phyloP scores from a whole-genome alignment of 116 monocot species.

The Thalassia testudinum region DNA sequence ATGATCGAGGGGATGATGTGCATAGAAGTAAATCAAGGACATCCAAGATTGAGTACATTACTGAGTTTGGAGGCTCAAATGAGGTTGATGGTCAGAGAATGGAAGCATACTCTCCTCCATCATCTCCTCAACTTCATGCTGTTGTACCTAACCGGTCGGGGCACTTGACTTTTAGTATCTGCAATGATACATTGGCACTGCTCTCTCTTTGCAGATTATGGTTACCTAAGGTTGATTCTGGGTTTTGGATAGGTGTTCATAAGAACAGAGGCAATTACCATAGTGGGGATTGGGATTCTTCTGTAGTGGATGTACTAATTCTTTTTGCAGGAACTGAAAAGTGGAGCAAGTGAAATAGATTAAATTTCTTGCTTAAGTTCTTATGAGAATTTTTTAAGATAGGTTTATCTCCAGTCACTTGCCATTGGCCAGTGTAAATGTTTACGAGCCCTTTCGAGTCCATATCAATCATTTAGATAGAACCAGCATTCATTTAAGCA shows the following conservation, averaged over 20 bases:
- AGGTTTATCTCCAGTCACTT: too few species aligned
- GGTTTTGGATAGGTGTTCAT: conserved; percentile 21
- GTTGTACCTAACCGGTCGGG: conserved; percentile 81
- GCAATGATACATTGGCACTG: conserved; percentile 73
- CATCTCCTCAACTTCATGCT: conserved; percentile 63
- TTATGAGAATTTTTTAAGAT: too few species aligned
- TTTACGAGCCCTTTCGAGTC: too few species aligned
- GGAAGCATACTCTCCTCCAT: conserved; percentile 72
- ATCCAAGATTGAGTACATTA: conserved; percentile 89
- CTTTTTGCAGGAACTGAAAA: too few species aligned
- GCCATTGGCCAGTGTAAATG: too few species aligned
- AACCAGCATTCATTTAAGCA: too few species aligned
- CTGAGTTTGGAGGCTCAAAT: conserved; percentile 76
- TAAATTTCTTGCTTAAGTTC: too few species aligned
- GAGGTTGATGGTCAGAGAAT: conserved; percentile 33
- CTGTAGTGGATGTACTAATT: too few species aligned
- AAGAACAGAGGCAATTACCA: neutral
- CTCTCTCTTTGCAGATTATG: conserved; percentile 68
- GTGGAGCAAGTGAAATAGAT: too few species aligned
- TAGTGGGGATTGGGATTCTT: too few species aligned
- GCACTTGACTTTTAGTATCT: conserved; percentile 80
- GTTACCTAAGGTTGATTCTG: conserved; percentile 20
- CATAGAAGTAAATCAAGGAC: conserved; percentile 62
- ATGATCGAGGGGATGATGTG: conserved; percentile 53
- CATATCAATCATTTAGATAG: too few species aligned